Evolutionary conservation across 2,329 filamentous ascomycete genomes (phyloP).

Genomic region (Aspergillus tubingensis): DNA sequence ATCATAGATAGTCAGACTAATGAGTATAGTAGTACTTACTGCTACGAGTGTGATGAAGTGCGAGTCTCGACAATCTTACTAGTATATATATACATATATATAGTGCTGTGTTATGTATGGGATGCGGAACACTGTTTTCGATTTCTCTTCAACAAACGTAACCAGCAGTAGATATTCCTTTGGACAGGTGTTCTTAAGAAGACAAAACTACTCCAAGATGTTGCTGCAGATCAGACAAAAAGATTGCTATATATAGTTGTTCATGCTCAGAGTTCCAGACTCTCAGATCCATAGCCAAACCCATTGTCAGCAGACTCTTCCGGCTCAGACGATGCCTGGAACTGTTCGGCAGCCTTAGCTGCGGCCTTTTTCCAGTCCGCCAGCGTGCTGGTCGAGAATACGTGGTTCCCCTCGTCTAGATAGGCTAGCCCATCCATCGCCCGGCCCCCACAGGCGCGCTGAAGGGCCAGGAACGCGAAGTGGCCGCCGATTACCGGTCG

Average conservation of each 20-base stretch:
- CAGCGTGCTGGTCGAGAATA: constrained; percentile 18
- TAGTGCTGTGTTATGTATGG: too few relatives aligned
- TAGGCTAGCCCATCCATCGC: constrained; percentile 61
- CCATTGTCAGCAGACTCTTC: background rate
- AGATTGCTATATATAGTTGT: background rate
- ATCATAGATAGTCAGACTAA: too few relatives aligned
- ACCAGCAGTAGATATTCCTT: too few relatives aligned
- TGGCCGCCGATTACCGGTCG: constrained; percentile 82
- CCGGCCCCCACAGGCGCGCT: constrained; percentile 73
- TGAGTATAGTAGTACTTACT: too few relatives aligned
- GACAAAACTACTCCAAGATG: too few relatives aligned
- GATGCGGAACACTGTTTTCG: too few relatives aligned
- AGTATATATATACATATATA: too few relatives aligned
- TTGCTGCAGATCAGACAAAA: background rate
- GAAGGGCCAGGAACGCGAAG: constrained; percentile 81
- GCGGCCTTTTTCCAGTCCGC: constrained; percentile 24
- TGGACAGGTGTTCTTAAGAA: too few relatives aligned
- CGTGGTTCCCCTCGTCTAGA: constrained; percentile 39
- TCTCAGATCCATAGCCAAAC: constrained; percentile 21
- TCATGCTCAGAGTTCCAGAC: constrained; percentile 27
- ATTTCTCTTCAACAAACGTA: too few relatives aligned
- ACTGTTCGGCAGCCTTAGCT: constrained; percentile 26
- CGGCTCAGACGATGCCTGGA: background rate
- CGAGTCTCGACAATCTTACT: too few relatives aligned
- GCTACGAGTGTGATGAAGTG: too few relatives aligned